phyloP scores from a whole-genome alignment of 257 asterid genomes.

The Linderniella brevidens region DNA sequence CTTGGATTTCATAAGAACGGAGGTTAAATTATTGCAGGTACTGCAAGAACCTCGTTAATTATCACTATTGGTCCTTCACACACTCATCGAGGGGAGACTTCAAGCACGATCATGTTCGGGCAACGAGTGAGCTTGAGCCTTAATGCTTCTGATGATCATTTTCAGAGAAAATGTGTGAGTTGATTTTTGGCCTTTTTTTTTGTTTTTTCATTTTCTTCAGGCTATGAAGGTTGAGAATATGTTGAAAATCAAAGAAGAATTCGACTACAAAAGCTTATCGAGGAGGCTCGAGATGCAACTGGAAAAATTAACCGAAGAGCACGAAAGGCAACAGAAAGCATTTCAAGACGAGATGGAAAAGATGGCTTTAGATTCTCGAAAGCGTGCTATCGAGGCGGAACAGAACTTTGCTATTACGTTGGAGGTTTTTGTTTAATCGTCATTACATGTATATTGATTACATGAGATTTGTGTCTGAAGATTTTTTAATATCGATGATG shows the following conservation, averaged over 20 bases:
- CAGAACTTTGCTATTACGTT: conserved; percentile 52
- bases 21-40: conserved; percentile 41
- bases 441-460: neutral
- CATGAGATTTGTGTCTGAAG: neutral
- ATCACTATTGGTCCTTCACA: conserved; percentile 97
- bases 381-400: conserved; percentile 64
- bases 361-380: conserved; percentile 71
- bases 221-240: conserved; percentile 99
- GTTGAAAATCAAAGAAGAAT: conserved; percentile 97
- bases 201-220: conserved; percentile 23
- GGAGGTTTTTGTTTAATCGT: conserved; percentile 30
- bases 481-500: neutral
- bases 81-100: conserved; percentile 95
- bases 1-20: conserved; percentile 10
- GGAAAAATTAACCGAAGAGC: conserved; percentile 74
- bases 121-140: conserved; percentile 81
- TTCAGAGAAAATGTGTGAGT: conserved; percentile 4
- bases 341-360: conserved; percentile 73
- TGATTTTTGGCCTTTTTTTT: conserved; percentile 2
- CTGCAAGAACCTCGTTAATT: conserved; percentile 87
- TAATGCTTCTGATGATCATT: conserved; percentile 6
- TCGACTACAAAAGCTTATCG: conserved; percentile 81
- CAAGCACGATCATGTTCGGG: conserved; percentile 92
- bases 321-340: conserved; percentile 72
- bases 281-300: conserved; percentile 78